Conservation (phyloP, 306 rosid species). For the Cucurbita argyrosperma region DNA sequence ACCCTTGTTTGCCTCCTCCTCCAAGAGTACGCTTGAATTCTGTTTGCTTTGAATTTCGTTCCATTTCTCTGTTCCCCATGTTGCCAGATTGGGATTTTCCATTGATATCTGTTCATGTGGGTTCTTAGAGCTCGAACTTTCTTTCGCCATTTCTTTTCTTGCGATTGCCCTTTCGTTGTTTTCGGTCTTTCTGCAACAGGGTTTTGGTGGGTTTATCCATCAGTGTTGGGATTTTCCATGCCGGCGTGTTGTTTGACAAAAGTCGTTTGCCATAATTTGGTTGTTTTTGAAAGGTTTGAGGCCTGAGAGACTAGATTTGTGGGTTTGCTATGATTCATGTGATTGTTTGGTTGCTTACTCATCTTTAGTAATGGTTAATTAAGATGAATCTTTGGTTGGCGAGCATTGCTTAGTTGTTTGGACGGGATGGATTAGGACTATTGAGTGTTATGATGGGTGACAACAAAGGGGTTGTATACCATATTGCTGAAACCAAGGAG, state of each 20-base stretch:
- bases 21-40: constrained; percentile 26
- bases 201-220: not conserved
- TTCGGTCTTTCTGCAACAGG: not conserved
- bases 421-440: not conserved
- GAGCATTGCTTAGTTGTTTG: not conserved
- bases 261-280: not conserved
- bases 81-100: not conserved
- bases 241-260: not conserved
- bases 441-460: not conserved
- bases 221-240: not conserved
- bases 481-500: not conserved
- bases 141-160: not conserved
- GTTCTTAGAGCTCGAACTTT: not conserved
- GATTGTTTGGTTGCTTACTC: not conserved
- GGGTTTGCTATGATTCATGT: not conserved
- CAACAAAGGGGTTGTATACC: not conserved
- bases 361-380: not conserved
- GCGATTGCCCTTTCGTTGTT: not conserved
- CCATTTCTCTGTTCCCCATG: not conserved
- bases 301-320: not conserved
- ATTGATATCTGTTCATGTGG: not conserved
- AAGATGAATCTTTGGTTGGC: not conserved
- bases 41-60: not conserved
- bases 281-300: not conserved
- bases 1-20: constrained; percentile 19